Percentiles rank a stretch among this genome's conserved stretches.
These are phyloP conservation scores for Stachybotrys elegans DNA, from an alignment of 2,329 filamentous ascomycete genomes.

Conservation along the genomic window DNA sequence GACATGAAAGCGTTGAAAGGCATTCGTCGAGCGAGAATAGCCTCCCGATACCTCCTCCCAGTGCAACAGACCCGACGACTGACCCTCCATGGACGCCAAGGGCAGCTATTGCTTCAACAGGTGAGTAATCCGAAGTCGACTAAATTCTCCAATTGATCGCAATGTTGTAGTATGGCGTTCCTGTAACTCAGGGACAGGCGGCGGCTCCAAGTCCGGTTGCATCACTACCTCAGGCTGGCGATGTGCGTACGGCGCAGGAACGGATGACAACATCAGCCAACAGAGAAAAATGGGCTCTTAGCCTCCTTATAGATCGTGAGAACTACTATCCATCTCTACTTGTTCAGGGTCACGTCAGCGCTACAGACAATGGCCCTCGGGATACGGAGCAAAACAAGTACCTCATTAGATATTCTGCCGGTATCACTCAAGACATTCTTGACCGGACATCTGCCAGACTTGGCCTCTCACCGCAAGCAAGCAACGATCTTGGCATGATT, in stretches of 20 bases:
- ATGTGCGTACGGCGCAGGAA: too few relatives aligned
- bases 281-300: conserved; percentile 32
- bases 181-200: background rate
- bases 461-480: background rate
- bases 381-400: conserved; percentile 18
- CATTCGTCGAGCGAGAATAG: too few relatives aligned
- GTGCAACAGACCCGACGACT: too few relatives aligned
- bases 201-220: too few relatives aligned
- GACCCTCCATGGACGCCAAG: too few relatives aligned
- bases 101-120: background rate
- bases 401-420: conserved; percentile 17
- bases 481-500: conserved; percentile 12
- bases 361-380: too few relatives aligned
- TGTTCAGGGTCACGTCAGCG: too few relatives aligned
- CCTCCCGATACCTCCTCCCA: too few relatives aligned
- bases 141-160: background rate
- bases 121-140: background rate
- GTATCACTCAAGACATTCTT: conserved; percentile 19
- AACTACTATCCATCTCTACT: too few relatives aligned
- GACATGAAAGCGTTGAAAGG: too few relatives aligned
- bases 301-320: conserved; percentile 38
- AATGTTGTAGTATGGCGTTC: background rate
- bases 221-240: too few relatives aligned
- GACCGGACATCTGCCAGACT: conserved; percentile 9
- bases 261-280: too few relatives aligned